Evolutionary conservation across 768 basidiomycete genomes (phyloP).

Genomic region (Cyathus striatus): DNA sequence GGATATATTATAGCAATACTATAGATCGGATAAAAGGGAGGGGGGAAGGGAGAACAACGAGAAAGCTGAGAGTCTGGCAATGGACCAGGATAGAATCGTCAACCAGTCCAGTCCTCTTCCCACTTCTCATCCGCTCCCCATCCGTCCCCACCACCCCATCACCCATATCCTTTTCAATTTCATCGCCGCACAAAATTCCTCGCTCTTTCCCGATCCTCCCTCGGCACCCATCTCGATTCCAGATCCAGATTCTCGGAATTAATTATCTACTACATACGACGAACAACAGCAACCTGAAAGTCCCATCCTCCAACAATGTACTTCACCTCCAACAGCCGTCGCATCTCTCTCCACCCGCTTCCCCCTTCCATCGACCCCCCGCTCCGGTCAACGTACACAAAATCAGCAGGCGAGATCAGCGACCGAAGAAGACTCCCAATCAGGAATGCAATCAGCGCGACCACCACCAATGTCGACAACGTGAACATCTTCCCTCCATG

Average conservation of each 20-base stretch:
- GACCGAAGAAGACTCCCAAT: slow-evolving; percentile 89
- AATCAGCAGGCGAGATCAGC: slow-evolving; percentile 86
- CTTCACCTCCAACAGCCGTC: slow-evolving; percentile 76
- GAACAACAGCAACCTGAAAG: slow-evolving; percentile 79
- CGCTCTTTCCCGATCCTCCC: too few relatives aligned
- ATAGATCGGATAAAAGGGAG: too few relatives aligned
- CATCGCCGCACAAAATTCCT: slow-evolving; percentile 27
- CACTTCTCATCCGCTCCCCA: too few relatives aligned
- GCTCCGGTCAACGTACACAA: slow-evolving; percentile 72
- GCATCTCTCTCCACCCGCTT: slow-evolving; percentile 80
- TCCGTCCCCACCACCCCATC: too few relatives aligned
- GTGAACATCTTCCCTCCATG: slow-evolving; percentile 25
- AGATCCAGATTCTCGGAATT: too few relatives aligned
- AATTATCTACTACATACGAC: too few relatives aligned
- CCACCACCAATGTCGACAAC: slow-evolving; percentile 60
- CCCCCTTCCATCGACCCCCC: slow-evolving; percentile 39
- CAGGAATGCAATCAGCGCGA: slow-evolving; percentile 84
- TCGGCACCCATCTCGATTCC: too few relatives aligned
- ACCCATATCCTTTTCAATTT: slow-evolving; percentile 18
- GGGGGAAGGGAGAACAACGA: too few relatives aligned
- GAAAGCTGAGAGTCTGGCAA: too few relatives aligned
- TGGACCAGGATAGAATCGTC: too few relatives aligned
- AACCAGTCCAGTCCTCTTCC: too few relatives aligned
- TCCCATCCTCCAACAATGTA: slow-evolving; percentile 83
- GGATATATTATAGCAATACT: too few relatives aligned